A percentile compares a stretch with the other conserved stretches of the same genome.
These are phyloP conservation scores for Oryza australiensis DNA, from an alignment of 176 grass and related monocot species.

Conservation along the genomic window DNA sequence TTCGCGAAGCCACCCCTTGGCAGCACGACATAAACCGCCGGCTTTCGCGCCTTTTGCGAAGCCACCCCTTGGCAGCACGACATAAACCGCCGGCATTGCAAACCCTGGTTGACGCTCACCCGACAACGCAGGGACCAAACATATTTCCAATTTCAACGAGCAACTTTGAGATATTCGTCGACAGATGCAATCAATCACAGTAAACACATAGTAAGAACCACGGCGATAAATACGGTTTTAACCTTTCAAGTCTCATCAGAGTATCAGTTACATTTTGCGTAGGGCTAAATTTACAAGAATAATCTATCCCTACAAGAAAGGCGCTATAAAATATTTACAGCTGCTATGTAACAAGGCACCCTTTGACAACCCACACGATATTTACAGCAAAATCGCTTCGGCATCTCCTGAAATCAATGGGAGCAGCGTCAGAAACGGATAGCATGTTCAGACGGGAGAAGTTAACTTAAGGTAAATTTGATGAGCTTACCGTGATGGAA, in stretches of 20 bases:
- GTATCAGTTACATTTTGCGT: background rate
- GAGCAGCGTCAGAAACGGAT: background rate
- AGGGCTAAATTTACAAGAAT: background rate
- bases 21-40: too few species aligned
- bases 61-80: too few species aligned
- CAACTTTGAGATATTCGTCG: background rate
- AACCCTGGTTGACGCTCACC: background rate
- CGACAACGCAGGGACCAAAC: background rate
- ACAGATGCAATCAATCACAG: background rate
- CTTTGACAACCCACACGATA: background rate
- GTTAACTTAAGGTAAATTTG: background rate
- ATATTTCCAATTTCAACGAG: background rate
- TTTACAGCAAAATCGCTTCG: slow-evolving; percentile 19
- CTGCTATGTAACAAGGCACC: background rate
- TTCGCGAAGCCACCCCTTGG: too few species aligned
- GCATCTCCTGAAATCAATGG: background rate
- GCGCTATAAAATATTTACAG: slow-evolving; percentile 28
- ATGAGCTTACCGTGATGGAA: background rate
- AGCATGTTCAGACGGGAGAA: background rate
- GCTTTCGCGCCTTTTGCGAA: too few species aligned
- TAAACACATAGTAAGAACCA: background rate
- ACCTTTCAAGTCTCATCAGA: background rate
- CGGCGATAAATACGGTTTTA: background rate
- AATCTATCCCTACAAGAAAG: background rate
- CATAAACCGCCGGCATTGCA: too few species aligned